Conservation (phyloP, 495 filamentous ascomycete species). For the Xylaria bambusicola region DNA sequence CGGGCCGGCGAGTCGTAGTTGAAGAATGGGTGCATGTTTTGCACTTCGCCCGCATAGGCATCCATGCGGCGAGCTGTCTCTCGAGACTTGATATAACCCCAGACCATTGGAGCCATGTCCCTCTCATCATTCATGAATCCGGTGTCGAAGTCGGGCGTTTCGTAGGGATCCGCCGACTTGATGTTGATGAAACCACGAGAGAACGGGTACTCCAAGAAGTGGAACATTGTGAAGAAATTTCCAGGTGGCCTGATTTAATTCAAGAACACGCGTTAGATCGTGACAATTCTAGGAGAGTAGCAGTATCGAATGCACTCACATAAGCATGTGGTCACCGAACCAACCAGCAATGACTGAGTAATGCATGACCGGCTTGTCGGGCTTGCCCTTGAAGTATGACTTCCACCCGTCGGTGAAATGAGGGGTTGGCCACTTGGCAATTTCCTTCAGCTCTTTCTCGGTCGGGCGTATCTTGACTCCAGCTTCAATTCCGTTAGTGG, state of each 20-base stretch:
- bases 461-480: conserved; percentile 79
- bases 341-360: conserved; percentile 70
- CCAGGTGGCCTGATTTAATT: conserved; percentile 55
- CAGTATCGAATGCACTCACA: conserved; percentile 34
- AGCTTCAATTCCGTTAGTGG: conserved; percentile 85
- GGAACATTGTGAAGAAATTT: conserved; percentile 88
- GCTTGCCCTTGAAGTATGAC: conserved; percentile 81
- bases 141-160: conserved; percentile 75
- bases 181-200: conserved; percentile 75
- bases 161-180: conserved; percentile 69
- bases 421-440: conserved; percentile 65
- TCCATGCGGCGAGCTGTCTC: conserved; percentile 80
- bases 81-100: conserved; percentile 84
- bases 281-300: neutral
- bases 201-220: conserved; percentile 84
- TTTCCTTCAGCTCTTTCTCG: conserved; percentile 66
- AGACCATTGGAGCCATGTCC: conserved; percentile 82
- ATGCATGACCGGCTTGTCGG: conserved; percentile 87
- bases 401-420: conserved; percentile 74
- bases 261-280: conserved; percentile 2
- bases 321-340: conserved; percentile 70
- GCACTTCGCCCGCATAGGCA: conserved; percentile 76
- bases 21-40: conserved; percentile 66
- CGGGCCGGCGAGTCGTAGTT: conserved; percentile 66
- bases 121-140: conserved; percentile 86